Percentiles rank a stretch among this genome's conserved stretches.
Conservation (phyloP, 2,329 filamentous ascomycete species). For the Emericellopsis atlantica region DNA sequence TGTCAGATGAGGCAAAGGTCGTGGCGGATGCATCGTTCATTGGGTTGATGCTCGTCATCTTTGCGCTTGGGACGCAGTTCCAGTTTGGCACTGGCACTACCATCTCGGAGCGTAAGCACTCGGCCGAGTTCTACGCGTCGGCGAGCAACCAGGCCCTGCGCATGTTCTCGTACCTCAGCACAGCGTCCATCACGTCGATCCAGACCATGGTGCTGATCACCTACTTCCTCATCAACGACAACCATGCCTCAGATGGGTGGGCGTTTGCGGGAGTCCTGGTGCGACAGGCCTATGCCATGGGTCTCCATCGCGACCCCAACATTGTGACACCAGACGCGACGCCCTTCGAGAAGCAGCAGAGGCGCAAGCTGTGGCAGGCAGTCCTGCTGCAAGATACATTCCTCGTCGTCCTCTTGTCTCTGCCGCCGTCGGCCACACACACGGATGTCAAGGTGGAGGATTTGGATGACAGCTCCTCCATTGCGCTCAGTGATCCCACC, state of each 20-base stretch:
- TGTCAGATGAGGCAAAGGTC: constrained; percentile 43
- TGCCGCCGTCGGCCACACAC: constrained; percentile 67
- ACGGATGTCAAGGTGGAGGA: constrained; percentile 69
- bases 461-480: constrained; percentile 48
- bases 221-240: constrained; percentile 79
- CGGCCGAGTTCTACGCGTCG: constrained; percentile 71
- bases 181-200: constrained; percentile 58
- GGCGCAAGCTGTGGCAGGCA: constrained; percentile 72
- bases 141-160: constrained; percentile 67
- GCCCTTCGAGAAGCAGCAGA: constrained; percentile 63
- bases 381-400: constrained; percentile 74
- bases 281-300: constrained; percentile 71
- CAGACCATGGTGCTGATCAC: constrained; percentile 71
- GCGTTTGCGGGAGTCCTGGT: constrained; percentile 68
- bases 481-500: constrained; percentile 47
- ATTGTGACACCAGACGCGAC: constrained; percentile 55
- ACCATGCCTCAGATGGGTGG: constrained; percentile 73
- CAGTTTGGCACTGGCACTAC: constrained; percentile 43
- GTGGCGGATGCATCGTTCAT: constrained; percentile 55
- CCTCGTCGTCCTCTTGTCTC: constrained; percentile 62
- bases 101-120: constrained; percentile 54
- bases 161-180: constrained; percentile 65
- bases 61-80: constrained; percentile 70
- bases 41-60: constrained; percentile 63
- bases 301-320: constrained; percentile 67